Conservation (phyloP, 1,284 basidiomycete genomes). For the Porodaedalea pini region DNA sequence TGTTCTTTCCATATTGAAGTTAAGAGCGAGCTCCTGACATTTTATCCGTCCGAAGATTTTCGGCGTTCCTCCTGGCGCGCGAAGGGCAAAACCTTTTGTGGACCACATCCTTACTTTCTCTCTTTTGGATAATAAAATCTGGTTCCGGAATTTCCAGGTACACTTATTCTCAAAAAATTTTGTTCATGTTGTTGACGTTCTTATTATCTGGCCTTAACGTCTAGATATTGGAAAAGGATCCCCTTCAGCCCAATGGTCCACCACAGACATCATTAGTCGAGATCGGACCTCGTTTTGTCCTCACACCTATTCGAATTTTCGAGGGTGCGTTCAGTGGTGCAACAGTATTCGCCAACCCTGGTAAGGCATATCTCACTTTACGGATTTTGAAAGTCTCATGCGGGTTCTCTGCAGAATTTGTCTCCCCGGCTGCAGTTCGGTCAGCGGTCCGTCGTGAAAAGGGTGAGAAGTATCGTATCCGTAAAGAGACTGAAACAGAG, state of each 20-base stretch:
- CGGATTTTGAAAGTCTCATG: slow-evolving; percentile 1
- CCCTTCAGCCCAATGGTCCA: slow-evolving; percentile 66
- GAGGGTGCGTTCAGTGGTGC: slow-evolving; percentile 96
- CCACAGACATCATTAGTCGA: slow-evolving; percentile 83
- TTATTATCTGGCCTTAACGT: too few relatives aligned
- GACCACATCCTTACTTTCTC: slow-evolving; percentile 98
- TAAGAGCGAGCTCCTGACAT: slow-evolving; percentile 15
- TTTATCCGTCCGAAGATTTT: slow-evolving; percentile 71
- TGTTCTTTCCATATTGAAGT: slow-evolving; percentile 35
- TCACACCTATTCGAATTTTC: slow-evolving; percentile 97
- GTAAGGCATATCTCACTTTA: slow-evolving; percentile 40
- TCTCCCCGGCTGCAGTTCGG: slow-evolving; percentile 83
- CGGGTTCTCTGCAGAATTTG: slow-evolving; percentile 62
- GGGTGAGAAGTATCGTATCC: slow-evolving; percentile 75
- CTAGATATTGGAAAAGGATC: slow-evolving; percentile 79
- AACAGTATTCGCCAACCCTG: slow-evolving; percentile 94
- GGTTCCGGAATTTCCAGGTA: slow-evolving; percentile 99
- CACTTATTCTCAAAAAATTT: slow-evolving; percentile 21
- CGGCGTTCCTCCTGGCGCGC: slow-evolving; percentile 85
- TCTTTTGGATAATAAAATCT: slow-evolving; percentile 93
- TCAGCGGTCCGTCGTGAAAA: slow-evolving; percentile 68
- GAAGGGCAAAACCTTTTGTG: slow-evolving; percentile 94
- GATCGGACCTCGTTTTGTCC: slow-evolving; percentile 96
- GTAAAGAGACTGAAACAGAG: slow-evolving; percentile 78
- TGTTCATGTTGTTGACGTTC: too few relatives aligned